Conservation (phyloP, 148 eudicot genomes). For the Rhododendron simsii region DNA sequence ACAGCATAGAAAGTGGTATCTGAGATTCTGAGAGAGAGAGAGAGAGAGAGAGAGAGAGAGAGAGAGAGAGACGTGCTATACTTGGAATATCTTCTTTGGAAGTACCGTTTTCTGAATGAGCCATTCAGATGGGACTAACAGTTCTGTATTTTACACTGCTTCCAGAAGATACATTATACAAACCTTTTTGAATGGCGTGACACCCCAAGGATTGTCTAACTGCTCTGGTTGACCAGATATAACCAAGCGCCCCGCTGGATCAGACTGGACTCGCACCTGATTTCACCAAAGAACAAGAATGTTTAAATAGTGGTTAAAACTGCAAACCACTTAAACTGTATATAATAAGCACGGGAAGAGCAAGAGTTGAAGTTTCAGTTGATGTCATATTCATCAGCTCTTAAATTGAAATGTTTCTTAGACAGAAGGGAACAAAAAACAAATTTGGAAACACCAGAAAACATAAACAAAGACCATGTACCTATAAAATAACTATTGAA, state of each 20-base stretch:
- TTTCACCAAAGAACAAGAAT: conserved; percentile 14
- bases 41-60: not conserved
- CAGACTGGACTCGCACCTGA: conserved; percentile 67
- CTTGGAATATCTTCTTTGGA: not conserved
- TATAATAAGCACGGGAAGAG: not conserved
- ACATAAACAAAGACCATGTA: not conserved
- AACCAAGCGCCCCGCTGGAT: conserved; percentile 73
- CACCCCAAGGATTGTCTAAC: conserved; percentile 70
- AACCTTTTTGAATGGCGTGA: conserved; percentile 63
- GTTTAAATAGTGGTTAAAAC: not conserved
- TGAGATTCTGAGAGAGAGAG: no score
- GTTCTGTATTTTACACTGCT: not conserved
- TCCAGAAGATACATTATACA: not conserved
- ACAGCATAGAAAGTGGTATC: not conserved
- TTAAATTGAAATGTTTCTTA: not conserved
- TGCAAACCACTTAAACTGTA: not conserved
- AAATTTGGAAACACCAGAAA: not conserved
- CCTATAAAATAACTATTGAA: not conserved
- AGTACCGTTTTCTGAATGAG: not conserved
- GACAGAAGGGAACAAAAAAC: not conserved
- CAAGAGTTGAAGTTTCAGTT: not conserved
- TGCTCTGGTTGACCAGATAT: conserved; percentile 65
- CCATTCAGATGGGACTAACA: not conserved
- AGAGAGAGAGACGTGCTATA: not conserved
- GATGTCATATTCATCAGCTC: not conserved